Base-by-base conservation (phyloP, 306 rosid species). In the Cucurbita moschata region DNA sequence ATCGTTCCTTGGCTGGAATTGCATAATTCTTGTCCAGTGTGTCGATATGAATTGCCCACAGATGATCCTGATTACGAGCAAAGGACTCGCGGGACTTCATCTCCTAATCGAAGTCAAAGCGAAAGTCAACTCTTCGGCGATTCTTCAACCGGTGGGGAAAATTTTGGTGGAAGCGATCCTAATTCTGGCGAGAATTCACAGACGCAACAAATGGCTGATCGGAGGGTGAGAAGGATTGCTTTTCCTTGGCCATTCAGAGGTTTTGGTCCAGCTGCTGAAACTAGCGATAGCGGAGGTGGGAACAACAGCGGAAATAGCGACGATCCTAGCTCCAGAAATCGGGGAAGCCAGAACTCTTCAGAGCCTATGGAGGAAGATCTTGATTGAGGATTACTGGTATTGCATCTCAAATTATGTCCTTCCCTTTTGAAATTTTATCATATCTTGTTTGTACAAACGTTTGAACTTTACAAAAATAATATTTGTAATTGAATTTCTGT, bases 281-380 rank as follows among this genome's bases (percentile, higher is more conserved):
- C 92, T 10, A 88, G 95, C 67, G 87, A 85, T 71, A 79, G 82
- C 78, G 97, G 88, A 66, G 82, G 81, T 50, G 86, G 75, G 35
- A 80, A 67, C 77, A 76, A 69, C 55, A 77, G 68, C 23, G 87
- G 79, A 57, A 84, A 79, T 76, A 79, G 70, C 67, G 82, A 84
- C 35, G 96, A 85, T 72, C 77, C 85, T 38, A 86, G 85, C 81
- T 59, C 92, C 5, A 96, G 77, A 49, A 84, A 79, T 56, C 78
- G 92, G 75, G 96, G 92, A 50, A 82, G 80, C 75, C 95, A 46
- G 79, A 86, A 83, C 84, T 79, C 87, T 74, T 76, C 96, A 3
- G 97, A 87, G 82, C 89, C 97, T 50, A 84, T 96, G 81, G 91
- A 88, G 68, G 99, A 95, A 84, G 99, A 91, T 87, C 96, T 91